Base-by-base conservation (phyloP, 1,139 yeast genomes). In the Nakaseomyces nivariensis region DNA sequence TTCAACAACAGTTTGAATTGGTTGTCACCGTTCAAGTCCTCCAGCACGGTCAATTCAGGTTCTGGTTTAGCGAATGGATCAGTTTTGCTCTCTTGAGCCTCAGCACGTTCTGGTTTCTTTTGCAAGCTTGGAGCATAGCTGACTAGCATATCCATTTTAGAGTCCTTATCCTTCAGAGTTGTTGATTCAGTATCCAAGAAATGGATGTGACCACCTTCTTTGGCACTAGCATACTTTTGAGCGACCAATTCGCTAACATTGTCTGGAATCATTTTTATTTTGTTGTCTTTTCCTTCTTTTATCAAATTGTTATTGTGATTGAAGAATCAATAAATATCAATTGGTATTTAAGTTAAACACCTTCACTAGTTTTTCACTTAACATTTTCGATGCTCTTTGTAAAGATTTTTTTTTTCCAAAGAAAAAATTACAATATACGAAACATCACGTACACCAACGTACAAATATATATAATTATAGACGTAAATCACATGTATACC, bases 61-160 rank as follows among this genome's bases (percentile, higher is more conserved):
- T 86, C 96, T 0, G 95, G 94, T 13, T 79, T 77, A 47, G 77
- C 76, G 70, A 92, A 92, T 1, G 97, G 97, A 60, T 88, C 56
- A 58, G 37, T 67, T 67, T 40, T 68, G 62, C 47, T 61, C 54
- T 41, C 60, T 53, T 24, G 48, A 37, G 22, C 22, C 25, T 29
- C 47, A 13, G n/a, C 61, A 45, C 61, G 64, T 47, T 77, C 80
- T 11, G 92, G 89, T 59, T 86, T 79, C 53, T 74, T 71, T 51
- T 72, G 72, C 52, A 85, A 70, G 8, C 81, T 66, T n/a, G 79
- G 74, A 0, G 77, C 76, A 27, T 68, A 59, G 13, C 75, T 70
- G 44, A 73, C 64, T 9, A 69, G 56, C 50, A 68, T 71, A 49
- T 68, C 68, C 52, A 72, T 68, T 38, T 72, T 69, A 26, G 64